A percentile compares a stretch with the other conserved stretches of the same genome.
phyloP scores from a whole-genome alignment of 139 green algal genomes.

The Zygnema circumcarinatum region DNA sequence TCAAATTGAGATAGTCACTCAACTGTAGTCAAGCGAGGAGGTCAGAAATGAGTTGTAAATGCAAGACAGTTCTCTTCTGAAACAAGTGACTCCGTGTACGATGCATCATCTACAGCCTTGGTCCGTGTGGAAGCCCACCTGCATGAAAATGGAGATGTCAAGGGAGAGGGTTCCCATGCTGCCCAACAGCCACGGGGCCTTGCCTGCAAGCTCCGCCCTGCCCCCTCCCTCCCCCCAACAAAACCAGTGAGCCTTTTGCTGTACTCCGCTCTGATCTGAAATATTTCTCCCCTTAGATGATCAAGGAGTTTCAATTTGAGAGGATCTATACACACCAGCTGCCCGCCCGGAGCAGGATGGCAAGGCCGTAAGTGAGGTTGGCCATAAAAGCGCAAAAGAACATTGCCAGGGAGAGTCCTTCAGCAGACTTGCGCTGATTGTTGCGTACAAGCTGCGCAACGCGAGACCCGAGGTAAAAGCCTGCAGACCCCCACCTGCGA shows the following conservation, averaged over 20 bases:
- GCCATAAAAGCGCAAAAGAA: constrained; percentile 81
- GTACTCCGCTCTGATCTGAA: constrained; percentile 4
- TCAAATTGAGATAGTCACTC: no score
- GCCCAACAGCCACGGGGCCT: constrained; percentile 84
- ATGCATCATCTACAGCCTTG: no score
- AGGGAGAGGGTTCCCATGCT: constrained; percentile 83
- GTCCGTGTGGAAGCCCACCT: no score
- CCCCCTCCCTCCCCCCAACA: no score
- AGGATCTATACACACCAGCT: not conserved
- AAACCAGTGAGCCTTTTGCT: constrained; percentile 65
- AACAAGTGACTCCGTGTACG: no score
- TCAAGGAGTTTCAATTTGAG: no score
- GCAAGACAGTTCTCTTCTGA: no score
- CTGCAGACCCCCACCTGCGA: constrained; percentile 69
- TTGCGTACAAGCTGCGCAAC: constrained; percentile 87
- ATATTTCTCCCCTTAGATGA: no score
- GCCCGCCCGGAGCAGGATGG: constrained; percentile 77
- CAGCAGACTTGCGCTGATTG: constrained; percentile 65
- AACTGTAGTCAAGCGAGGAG: no score
- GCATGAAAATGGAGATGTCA: constrained; percentile 74
- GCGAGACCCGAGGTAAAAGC: constrained; percentile 83
- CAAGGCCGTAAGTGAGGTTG: constrained; percentile 78
- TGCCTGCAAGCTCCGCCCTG: constrained; percentile 46
- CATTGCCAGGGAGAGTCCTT: constrained; percentile 79
- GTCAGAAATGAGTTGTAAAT: no score